Evolutionary conservation across 306 rosid genomes (phyloP), one percentile per base, ranked within the genome.

Genomic region (Casuarina cunninghamiana): DNA sequence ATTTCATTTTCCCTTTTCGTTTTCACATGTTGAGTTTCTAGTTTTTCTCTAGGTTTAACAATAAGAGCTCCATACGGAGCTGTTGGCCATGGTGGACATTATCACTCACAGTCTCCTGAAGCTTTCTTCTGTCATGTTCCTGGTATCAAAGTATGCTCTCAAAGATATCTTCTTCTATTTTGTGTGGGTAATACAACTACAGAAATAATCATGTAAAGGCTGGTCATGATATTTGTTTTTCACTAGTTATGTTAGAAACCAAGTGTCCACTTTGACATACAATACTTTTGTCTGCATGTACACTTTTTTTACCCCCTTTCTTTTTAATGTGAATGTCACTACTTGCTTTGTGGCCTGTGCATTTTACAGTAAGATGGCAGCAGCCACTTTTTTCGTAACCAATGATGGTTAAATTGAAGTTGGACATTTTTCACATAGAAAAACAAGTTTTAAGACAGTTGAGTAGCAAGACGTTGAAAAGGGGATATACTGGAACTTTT

Each of bases 71-170:
- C 99, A 75, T 95, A 91, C 80, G 97, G 97, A 79, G 97, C 99
- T 78, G 99, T 95, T 67, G 99, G 97, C 77, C 99, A 93, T 78
- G 99, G 97, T 69, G 99, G 99, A 46, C 99, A 93, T 85, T 95
- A 93, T 82, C 99, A 95, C 86, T 95, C 99, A 71, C 99, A 95
- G 72, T 95, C 97, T 63, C 99, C 99, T 2, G 97, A 95, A 88
- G 97, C 97, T 82, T 95, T 95, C 89, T 95, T 95, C 80, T 95
- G 97, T 77, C 99, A 95, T 82, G 96, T 86, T 83, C 99, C 99
- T 80, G 99, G 97, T 66, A 84, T 95, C 81, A 95, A 95, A 81
- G 99, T 93, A 93, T 37, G 87, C 45, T 67, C 39, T 61, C 53
- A 53, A 65, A 77, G 70, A 78, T 43, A 37, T 63, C n/a, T 55